Evolutionary conservation across 441 rosid genomes (phyloP).

Genomic region (Arabidopsis lyrata): DNA sequence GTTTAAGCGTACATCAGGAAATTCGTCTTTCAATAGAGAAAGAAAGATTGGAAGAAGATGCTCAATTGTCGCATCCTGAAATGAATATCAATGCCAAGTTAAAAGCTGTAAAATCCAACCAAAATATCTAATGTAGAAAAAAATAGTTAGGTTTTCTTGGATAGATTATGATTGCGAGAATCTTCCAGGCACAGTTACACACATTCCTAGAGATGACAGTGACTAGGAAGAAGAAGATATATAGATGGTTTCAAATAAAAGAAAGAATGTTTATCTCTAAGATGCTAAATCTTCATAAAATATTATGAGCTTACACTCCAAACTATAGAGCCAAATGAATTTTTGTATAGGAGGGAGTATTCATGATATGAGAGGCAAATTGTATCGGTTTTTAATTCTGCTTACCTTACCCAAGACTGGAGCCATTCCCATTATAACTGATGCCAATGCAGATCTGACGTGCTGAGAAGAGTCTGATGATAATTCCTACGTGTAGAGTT

Average conservation of each 20-base stretch:
- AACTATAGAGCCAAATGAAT: neutral
- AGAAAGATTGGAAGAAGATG: constrained; percentile 96
- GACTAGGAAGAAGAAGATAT: constrained; percentile 6
- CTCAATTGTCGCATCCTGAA: constrained; percentile 93
- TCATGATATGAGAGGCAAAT: neutral
- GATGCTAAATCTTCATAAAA: constrained; percentile 6
- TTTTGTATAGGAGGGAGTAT: constrained; percentile 6
- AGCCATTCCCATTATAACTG: constrained; percentile 99
- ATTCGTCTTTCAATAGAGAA: constrained; percentile 93
- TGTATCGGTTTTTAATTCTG: neutral
- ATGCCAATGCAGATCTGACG: constrained; percentile 97
- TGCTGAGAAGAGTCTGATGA: constrained; percentile 96
- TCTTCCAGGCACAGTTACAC: neutral
- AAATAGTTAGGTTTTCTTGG: neutral
- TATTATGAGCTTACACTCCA: constrained; percentile 1
- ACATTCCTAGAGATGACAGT: constrained; percentile 2
- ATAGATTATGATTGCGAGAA: neutral
- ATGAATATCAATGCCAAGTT: constrained; percentile 38
- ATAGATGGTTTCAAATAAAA: constrained; percentile 16
- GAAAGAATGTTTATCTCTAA: neutral
- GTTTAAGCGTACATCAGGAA: constrained; percentile 94
- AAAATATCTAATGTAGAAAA: neutral
- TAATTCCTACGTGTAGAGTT: constrained; percentile 61
- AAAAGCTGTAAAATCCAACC: constrained; percentile 19
- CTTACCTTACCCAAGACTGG: constrained; percentile 93